Base-by-base conservation (phyloP, 139 green algal species). In the Volvox africanus region DNA sequence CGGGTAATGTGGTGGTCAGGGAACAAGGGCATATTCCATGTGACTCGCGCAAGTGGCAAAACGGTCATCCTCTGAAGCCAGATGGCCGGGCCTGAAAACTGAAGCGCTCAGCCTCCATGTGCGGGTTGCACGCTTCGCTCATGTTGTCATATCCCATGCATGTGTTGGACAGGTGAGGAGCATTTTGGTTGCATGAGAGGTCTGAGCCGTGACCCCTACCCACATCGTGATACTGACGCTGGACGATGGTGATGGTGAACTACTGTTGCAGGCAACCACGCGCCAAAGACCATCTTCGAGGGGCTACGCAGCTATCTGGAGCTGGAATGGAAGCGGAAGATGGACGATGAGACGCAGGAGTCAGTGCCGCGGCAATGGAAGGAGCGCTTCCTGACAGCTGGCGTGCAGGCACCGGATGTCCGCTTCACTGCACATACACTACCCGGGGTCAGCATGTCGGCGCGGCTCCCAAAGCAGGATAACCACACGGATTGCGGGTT, bases 401-500 rank as follows among this genome's bases (percentile, higher is more conserved):
- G 84, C 68, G 36, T 32, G 33, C 36, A 80, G 44, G 36, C 37
- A n/a, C 71, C 69, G 19, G 18, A 6, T 14, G 44, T 44, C 11
- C n/a, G 6, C 44, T 75, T 89, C 37, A 16, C 21, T 28, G 18
- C 18, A 21, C 1, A 61, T 2, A 18, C 21, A 2, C 71, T 83
- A 20, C 85, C 28, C 44, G 87, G 87, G 19, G 19, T 86, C 13
- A 67, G 76, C 12, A 22, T 91, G 61, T 73, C 33, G 32, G 33
- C 21, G 32, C 76, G 76, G 33, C 87, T 91, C 76, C 87, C 87
- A 14, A 86, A 80, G 82, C 97, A 99, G 92, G 92, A 97, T 94
- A 99, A 99, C 93, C 89, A 97, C 94, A 98, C 92, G 82, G 98
- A 99, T 93, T 99, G 97, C 90, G 97, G 97, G 17, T 95, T 99